Base-by-base conservation (phyloP, 208 protist species). In the Acanthamoeba healyi region DNA sequence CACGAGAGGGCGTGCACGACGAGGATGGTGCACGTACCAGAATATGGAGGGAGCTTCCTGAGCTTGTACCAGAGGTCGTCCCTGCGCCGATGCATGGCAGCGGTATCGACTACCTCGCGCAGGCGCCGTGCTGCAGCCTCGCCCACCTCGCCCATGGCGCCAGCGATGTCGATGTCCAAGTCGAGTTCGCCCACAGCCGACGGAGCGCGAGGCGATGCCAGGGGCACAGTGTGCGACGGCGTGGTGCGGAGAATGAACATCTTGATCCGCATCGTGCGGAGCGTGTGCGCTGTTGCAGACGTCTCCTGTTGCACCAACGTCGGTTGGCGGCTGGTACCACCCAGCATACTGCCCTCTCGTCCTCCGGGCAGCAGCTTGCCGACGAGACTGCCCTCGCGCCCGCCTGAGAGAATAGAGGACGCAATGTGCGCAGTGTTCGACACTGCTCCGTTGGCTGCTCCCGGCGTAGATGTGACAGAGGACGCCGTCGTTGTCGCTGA, bases 231-330 rank as follows among this genome's bases (percentile, higher is more conserved):
- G 40, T 86, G 77, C 40, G 77, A 86, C 77, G 49, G 40, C n/a
- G 29, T 86, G 22, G 77, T 86, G 36, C 77, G 77, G 29, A 86
- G 49, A 32, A 86, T 86, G 32, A 58, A 86, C 77, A 86, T 58
- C 77, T 86, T 86, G 77, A 86, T 86, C 19, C 77, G 22, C 40
- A 86, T 86, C 29, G 22, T 24, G 2, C 29, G 24, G 7, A 24
- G 61, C 29, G 61, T n/a, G 61, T n/a, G 22, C 7, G 61, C 10
- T 7, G 61, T 22, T 0, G 61, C 61, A 0, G 61, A 7, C 61
- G 24, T 9, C 61, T 70, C 61, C 29, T 70, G n/a, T 22, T 34
- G 61, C 14, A 70, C 61, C n/a, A 70, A 10, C 29, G 61, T 70
- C n/a, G 61, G 61, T 24, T 70, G 61, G 15, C 61, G 24, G 22